Evolutionary conservation across 768 basidiomycete species (phyloP).

Genomic region (Mycena maculata): DNA sequence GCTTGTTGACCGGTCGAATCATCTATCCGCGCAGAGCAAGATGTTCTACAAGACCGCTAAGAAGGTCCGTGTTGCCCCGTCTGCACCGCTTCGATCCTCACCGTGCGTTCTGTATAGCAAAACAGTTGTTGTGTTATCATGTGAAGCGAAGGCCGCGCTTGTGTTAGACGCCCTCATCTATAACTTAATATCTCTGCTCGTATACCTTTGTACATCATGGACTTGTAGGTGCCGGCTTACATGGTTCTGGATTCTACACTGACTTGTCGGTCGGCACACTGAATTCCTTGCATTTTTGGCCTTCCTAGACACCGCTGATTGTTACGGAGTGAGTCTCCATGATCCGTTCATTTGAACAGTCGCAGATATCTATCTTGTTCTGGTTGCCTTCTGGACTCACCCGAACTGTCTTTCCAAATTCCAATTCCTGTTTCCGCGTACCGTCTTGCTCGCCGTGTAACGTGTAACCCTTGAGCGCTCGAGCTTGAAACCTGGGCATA

Average conservation of each 20-base stretch:
- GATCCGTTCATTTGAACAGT: too few relatives aligned
- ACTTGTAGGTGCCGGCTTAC: conserved; percentile 16
- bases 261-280: not conserved
- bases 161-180: conserved; percentile 27
- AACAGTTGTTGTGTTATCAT: conserved; percentile 94
- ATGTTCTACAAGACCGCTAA: conserved; percentile 99
- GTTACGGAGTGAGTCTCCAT: too few relatives aligned
- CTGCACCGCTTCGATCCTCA: not conserved
- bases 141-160: conserved; percentile 49
- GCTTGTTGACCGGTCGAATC: conserved; percentile 92
- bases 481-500: too few relatives aligned
- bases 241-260: not conserved
- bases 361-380: too few relatives aligned
- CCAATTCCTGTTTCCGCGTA: too few relatives aligned
- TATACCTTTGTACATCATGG: conserved; percentile 28
- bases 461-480: too few relatives aligned
- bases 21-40: conserved; percentile 90
- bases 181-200: conserved; percentile 26
- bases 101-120: conserved; percentile 67
- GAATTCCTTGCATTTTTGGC: not conserved
- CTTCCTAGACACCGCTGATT: too few relatives aligned
- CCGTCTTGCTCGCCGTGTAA: too few relatives aligned
- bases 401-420: too few relatives aligned
- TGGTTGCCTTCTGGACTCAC: too few relatives aligned
- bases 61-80: conserved; percentile 71